Percentiles rank a stretch among this genome's conserved stretches.
These are phyloP conservation scores for Parastagonospora nodorum DNA, from an alignment of 2,329 filamentous ascomycete species.

Conservation along the genomic window DNA sequence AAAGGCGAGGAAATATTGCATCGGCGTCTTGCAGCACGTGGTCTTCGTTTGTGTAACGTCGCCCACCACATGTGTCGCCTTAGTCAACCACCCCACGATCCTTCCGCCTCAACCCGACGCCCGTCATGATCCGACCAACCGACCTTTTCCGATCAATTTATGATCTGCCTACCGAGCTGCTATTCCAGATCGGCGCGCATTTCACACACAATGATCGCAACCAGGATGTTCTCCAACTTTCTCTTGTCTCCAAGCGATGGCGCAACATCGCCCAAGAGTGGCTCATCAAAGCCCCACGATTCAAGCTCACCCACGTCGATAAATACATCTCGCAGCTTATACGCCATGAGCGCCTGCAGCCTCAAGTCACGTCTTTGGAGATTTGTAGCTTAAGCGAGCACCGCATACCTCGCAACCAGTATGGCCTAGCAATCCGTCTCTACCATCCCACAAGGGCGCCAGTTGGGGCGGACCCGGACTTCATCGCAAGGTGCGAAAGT, in stretches of 20 bases:
- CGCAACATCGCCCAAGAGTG: slow-evolving; percentile 20
- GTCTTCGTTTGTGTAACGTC: too few relatives aligned
- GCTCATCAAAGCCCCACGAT: slow-evolving; percentile 16
- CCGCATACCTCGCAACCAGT: background rate
- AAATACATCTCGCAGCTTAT: slow-evolving; percentile 16
- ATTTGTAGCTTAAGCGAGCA: slow-evolving; percentile 17
- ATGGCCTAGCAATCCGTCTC: background rate
- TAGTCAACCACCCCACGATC: too few relatives aligned
- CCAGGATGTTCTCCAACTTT: slow-evolving; percentile 12
- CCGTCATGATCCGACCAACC: too few relatives aligned
- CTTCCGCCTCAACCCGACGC: too few relatives aligned
- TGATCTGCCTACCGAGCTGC: slow-evolving; percentile 19
- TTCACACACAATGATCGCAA: slow-evolving; percentile 12
- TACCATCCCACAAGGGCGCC: background rate
- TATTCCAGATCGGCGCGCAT: slow-evolving; percentile 14
- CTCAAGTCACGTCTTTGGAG: slow-evolving; percentile 14
- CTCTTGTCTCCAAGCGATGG: slow-evolving; percentile 17
- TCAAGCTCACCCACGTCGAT: slow-evolving; percentile 21
- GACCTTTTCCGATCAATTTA: too few relatives aligned
- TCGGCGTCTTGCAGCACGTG: too few relatives aligned
- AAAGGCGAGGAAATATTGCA: too few relatives aligned
- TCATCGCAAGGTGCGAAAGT: slow-evolving; percentile 2
- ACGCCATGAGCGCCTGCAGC: slow-evolving; percentile 4
- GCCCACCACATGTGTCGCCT: too few relatives aligned
- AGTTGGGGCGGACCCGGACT: background rate